Base-by-base conservation (phyloP, 2,329 filamentous ascomycete species). In the Pyrenochaeta sp. region DNA sequence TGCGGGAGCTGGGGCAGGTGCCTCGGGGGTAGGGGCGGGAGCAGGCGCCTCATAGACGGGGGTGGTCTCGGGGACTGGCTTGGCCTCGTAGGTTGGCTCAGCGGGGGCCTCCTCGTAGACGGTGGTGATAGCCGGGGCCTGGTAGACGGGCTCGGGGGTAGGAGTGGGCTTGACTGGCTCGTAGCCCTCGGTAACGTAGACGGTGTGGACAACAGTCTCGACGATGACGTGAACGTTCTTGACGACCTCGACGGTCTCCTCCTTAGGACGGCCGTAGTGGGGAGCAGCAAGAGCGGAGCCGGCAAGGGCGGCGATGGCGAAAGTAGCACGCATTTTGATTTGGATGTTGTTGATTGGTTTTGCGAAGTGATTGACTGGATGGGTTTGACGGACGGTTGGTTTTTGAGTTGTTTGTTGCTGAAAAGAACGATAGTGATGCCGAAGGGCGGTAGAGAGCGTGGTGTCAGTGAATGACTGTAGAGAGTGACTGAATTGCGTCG, bases 401-500 rank as follows among this genome's bases (percentile, higher is more conserved):
- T 51, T 45, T 41, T 38, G 51, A 48, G 39, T 34, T 29, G 24
- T 23, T 42, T 52, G 50, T 41, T 42, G 44, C n/a, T n/a, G 29
- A 51, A 51, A 57, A 50, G 62, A 61, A 50, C 44, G 58, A 39
- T 54, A n/a, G n/a, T 53, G 34, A 36, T 59, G 60, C 61, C 61
- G 54, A 55, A 58, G 53, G 61, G 59, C 56, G 55, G 52, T 62
- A 65, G 61, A 40, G 62, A 65, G 47, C 49, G 62, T 64, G 58
- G 29, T 56, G 53, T 61, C 57, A 65, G 57, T 58, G 53, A 63
- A 46, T 63, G 61, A 67, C 60, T 35, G 44, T 46, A 55, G 53
- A 46, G 58, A 63, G 58, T 56, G 60, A 57, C 45, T 55, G 55
- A 43, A 50, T 50, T 37, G 22, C 41, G 49, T 58, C 56, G 60